phyloP scores from a whole-genome alignment of 129 eudicot genomes.

The Arctium lappa region DNA sequence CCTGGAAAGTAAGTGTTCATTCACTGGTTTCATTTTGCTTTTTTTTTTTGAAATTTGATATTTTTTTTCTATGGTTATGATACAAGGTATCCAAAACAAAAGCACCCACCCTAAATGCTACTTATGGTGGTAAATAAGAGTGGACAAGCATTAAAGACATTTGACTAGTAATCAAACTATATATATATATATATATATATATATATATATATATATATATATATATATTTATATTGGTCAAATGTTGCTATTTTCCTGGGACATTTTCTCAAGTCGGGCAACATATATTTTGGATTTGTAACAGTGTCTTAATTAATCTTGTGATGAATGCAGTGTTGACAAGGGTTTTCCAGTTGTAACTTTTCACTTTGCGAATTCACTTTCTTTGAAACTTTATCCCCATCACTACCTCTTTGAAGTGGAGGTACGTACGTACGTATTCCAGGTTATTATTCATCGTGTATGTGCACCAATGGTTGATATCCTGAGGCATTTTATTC shows the following conservation, averaged over 20 bases:
- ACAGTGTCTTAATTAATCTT: neutral
- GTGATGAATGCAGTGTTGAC: constrained; percentile 12
- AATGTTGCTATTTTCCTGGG: too few species aligned
- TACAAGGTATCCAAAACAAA: neutral
- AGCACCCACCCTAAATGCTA: too few species aligned
- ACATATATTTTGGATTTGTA: neutral
- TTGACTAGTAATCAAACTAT: too few species aligned
- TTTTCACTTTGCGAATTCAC: constrained; percentile 15
- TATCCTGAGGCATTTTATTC: neutral
- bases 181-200: too few species aligned
- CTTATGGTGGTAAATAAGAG: too few species aligned
- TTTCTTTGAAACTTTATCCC: constrained; percentile 11
- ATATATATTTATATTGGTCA: too few species aligned
- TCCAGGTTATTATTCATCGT: neutral
- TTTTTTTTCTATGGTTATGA: neutral
- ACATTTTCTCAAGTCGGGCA: too few species aligned
- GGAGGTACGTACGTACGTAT: neutral
- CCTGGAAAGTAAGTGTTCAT: constrained; percentile 32
- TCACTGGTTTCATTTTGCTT: neutral
- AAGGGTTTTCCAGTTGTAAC: constrained; percentile 28
- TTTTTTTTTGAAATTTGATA: neutral
- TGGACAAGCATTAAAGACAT: too few species aligned
- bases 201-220: too few species aligned
- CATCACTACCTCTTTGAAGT: constrained; percentile 5
- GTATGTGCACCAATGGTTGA: neutral